Base-by-base conservation (phyloP, 176 grass and related monocot genomes). In the Hyparrhenia diplandra region DNA sequence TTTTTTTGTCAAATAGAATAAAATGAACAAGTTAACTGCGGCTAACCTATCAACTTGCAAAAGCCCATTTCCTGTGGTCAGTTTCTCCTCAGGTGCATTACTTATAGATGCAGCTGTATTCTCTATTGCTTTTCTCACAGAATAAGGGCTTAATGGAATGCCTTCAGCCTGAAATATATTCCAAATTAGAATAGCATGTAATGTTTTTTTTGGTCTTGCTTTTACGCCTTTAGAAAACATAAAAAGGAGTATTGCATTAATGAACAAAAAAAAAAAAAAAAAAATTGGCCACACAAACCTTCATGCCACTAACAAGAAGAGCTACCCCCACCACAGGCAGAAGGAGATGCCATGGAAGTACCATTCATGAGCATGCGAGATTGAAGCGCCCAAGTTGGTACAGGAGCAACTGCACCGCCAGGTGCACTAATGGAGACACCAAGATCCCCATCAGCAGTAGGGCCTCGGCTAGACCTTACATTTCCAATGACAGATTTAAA, bases 351-450 rank as follows among this genome's bases (percentile, higher is more conserved):
- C 95, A 98, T 98, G 40, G 95, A 98, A 87, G 95, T 98, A 69
- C 95, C 95, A 76, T 98, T 98, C 95, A 98, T 98, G 62, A 98
- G 95, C 89, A 94, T 92, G 67, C 95, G 95, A 21, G 88, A 86
- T 80, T 98, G 95, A 83, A 98, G 86, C 37, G 95, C 95, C 95
- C 95, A 95, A 65, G 95, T 98, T 32, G 95, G 95, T 49, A 98
- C 95, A 84, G 95, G 95, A 84, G 95, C 95, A 52, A 98, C 92
- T 71, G 95, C 95, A 82, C 92, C 95, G 79, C 95, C 95, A 60
- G 95, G 95, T 29, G 95, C 95, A 73, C 95, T 98, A 83, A 98
- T 88, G 81, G 91, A 98, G 83, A 98, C 95, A 43, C 95, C 95
- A 74, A 93, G 78, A 87, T 98, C 90, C 47, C 95, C 95, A 76